A percentile compares a stretch with the other conserved stretches of the same genome.
These are phyloP conservation scores for Colletotrichum phormii DNA, from an alignment of 2,329 filamentous ascomycete genomes.

Conservation along the genomic window DNA sequence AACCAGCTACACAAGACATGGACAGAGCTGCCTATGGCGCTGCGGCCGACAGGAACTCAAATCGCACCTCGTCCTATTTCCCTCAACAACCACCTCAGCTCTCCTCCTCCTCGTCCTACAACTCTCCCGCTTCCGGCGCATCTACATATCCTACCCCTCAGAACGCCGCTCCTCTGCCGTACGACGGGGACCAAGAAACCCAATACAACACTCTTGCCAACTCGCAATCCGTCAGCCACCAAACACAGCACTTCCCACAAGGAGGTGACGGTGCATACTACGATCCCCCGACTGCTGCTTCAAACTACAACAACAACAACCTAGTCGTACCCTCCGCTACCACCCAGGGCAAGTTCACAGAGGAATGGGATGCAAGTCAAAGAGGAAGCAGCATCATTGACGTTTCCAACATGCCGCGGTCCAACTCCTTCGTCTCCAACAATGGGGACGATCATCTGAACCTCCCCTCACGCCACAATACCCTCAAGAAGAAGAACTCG, in stretches of 20 bases:
- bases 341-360: constrained; percentile 68
- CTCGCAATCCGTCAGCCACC: constrained; percentile 16
- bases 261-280: background rate
- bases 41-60: constrained; percentile 22
- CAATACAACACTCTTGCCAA: constrained; percentile 39
- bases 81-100: constrained; percentile 21
- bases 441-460: constrained; percentile 56
- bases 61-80: constrained; percentile 31
- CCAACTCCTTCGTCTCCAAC: constrained; percentile 68
- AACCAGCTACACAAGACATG: constrained; percentile 5
- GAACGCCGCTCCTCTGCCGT: background rate
- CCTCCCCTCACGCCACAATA: constrained; percentile 68
- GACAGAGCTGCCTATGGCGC: background rate
- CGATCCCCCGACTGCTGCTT: background rate
- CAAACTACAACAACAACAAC: background rate
- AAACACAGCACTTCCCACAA: background rate
- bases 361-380: constrained; percentile 78
- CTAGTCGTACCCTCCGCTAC: constrained; percentile 14
- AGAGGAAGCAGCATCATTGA: constrained; percentile 74
- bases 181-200: constrained; percentile 33
- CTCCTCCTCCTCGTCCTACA: constrained; percentile 1
- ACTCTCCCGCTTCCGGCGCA: background rate
- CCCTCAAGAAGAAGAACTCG: constrained; percentile 89
- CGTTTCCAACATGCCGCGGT: constrained; percentile 66
- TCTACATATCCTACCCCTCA: background rate